Conservation (phyloP, 768 basidiomycete genomes). For the Suillus subaureus region DNA sequence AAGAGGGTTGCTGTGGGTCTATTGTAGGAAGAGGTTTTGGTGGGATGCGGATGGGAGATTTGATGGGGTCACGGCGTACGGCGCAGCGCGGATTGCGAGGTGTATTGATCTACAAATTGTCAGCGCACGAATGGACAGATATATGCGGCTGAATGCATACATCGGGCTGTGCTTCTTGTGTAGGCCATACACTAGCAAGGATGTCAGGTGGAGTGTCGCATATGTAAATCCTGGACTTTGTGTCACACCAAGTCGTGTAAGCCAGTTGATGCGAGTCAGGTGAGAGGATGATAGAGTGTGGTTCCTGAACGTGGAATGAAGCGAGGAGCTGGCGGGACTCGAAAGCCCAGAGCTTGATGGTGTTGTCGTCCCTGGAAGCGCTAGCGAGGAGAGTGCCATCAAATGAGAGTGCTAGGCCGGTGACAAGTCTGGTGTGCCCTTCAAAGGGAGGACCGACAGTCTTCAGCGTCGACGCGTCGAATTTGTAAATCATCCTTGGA, state of each 20-base stretch:
- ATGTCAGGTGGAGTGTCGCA: neutral
- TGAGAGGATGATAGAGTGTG: neutral
- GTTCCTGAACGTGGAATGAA: neutral
- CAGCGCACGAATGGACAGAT: neutral
- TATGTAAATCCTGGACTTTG: neutral
- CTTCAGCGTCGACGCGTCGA: neutral
- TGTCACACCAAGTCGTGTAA: neutral
- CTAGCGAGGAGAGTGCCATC: neutral
- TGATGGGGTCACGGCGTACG: neutral
- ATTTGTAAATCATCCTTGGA: neutral
- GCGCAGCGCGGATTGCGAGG: neutral
- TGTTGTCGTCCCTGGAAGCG: neutral
- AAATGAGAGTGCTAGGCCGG: neutral
- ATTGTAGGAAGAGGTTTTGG: neutral
- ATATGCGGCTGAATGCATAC: neutral
- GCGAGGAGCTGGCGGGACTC: neutral
- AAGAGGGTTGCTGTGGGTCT: neutral
- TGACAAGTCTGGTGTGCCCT: neutral
- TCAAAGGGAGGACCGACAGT: neutral
- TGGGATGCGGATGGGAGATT: neutral
- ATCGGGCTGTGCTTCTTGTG: neutral
- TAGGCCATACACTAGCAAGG: neutral
- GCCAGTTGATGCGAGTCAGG: neutral
- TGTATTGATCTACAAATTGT: neutral
- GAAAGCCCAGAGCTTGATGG: constrained; percentile 1